A percentile compares a stretch with the other conserved stretches of the same genome.
Conservation (phyloP, 148 eudicot genomes). For the Pouteria glomerata region DNA sequence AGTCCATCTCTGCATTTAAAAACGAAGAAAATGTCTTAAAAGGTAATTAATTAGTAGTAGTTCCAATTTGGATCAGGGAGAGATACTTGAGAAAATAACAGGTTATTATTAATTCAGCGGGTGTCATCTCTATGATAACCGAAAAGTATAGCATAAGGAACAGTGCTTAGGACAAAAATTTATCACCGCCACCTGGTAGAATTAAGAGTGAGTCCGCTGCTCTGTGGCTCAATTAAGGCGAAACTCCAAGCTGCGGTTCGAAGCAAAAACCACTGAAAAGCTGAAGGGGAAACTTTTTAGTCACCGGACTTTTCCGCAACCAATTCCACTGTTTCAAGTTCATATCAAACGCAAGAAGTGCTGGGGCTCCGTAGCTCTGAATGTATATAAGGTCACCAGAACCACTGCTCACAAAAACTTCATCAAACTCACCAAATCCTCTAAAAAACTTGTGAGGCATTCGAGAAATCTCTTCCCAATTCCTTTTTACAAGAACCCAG, state of each 20-base stretch:
- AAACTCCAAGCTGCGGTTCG: slow-evolving; percentile 35
- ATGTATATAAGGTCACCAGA: slow-evolving; percentile 39
- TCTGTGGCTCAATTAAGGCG: slow-evolving; percentile 32
- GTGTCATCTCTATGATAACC: background rate
- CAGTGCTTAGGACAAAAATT: background rate
- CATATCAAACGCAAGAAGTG: slow-evolving; percentile 43
- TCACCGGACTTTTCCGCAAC: slow-evolving; percentile 35
- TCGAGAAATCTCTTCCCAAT: slow-evolving; percentile 42
- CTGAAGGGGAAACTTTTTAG: slow-evolving; percentile 39
- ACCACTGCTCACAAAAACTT: slow-evolving; percentile 46
- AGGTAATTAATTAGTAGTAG: background rate
- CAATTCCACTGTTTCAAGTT: slow-evolving; percentile 41
- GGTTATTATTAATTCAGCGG: background rate
- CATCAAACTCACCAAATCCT: slow-evolving; percentile 47
- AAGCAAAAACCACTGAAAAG: slow-evolving; percentile 46
- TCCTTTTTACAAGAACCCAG: slow-evolving; percentile 37
- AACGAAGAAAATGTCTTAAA: background rate
- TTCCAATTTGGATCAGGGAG: background rate
- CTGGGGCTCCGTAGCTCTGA: slow-evolving; percentile 41
- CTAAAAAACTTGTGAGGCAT: slow-evolving; percentile 38
- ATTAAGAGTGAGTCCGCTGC: background rate
- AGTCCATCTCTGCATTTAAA: background rate
- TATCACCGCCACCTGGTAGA: background rate
- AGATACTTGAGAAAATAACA: background rate
- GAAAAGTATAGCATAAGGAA: background rate